A percentile compares a stretch with the other conserved stretches of the same genome.
Evolutionary conservation across 768 basidiomycete species (phyloP).

Genomic region (Phaeotremella skinneri): DNA sequence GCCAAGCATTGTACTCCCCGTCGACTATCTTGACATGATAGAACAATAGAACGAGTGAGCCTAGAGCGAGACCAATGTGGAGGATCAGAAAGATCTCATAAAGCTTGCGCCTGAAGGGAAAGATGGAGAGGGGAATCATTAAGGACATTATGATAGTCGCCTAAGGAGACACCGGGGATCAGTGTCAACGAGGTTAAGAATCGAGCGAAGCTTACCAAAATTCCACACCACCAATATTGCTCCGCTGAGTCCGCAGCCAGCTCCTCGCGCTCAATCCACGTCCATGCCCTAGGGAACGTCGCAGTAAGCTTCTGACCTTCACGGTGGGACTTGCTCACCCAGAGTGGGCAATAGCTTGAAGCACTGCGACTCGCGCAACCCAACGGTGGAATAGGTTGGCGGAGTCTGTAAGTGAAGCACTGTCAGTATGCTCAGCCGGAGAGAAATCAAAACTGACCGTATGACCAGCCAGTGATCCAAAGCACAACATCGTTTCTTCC

Average conservation of each 20-base stretch:
- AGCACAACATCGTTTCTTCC: constrained; percentile 33
- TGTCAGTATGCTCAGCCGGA: not conserved
- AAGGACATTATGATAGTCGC: constrained; percentile 28
- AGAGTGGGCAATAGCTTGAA: constrained; percentile 31
- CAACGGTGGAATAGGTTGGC: constrained; percentile 32
- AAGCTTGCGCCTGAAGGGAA: constrained; percentile 17
- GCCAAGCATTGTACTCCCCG: constrained; percentile 27
- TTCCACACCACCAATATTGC: constrained; percentile 28
- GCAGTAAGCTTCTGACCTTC: constrained; percentile 2
- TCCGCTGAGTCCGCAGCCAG: constrained; percentile 15
- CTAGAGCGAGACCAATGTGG: constrained; percentile 29
- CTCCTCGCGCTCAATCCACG: constrained; percentile 20
- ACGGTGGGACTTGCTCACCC: constrained; percentile 15
- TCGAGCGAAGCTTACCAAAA: constrained; percentile 23
- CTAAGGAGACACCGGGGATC: not conserved
- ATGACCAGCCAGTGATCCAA: constrained; percentile 39
- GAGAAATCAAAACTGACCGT: constrained; percentile 6
- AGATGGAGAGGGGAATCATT: constrained; percentile 30
- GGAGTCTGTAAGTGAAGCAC: constrained; percentile 7
- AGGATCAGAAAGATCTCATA: constrained; percentile 37
- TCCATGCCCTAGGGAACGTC: constrained; percentile 15
- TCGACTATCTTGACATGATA: constrained; percentile 32
- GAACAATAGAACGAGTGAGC: constrained; percentile 17
- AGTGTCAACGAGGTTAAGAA: not conserved
- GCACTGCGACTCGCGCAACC: constrained; percentile 18